Base-by-base conservation (phyloP, 495 filamentous ascomycete species). In the Penicillium robsamsonii region DNA sequence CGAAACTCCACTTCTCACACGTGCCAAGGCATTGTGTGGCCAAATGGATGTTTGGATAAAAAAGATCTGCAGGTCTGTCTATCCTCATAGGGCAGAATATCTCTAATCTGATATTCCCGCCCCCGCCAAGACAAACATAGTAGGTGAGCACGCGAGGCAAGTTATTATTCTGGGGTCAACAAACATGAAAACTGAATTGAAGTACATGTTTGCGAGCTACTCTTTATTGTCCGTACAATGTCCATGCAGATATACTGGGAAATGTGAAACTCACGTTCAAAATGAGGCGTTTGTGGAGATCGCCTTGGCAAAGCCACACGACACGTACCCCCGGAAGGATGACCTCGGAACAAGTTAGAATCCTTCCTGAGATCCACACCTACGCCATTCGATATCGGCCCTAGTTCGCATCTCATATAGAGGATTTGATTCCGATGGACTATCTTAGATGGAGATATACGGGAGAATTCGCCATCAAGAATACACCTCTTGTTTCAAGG, bases 111-210 rank as follows among this genome's bases (percentile, higher is more conserved):
- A 30, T 18, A 42, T 18, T 20, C 17, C 9, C 25, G 44, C 2
- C 44, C 27, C 25, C 18, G 27, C 44, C 44, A 46, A 46, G 44
- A 15, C 45, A 5, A 47, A 47, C 20, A 31, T 31, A 47, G 45
- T 9, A 47, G 17, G 45, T 47, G 29, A 31, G 45, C 45, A 47
- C 45, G 10, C 29, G 45, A 47, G 42, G 3, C 2, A 27, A 27
- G 25, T 22, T 22, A 22, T 22, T 27, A 27, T 7, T 27, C 6
- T 27, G 25, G 25, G 22, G 22, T 22, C 22, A 22, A 22, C 22
- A 22, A 22, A 22, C 22, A 22, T 22, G 22, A 22, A 22, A 22
- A 22, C 22, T 22, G 22, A 2, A 22, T 22, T 22, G 22, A 22
- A 22, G 22, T 22, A 22, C 22, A 22, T 22, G 2, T 22, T 22